Base-by-base conservation (phyloP, 176 grass and related monocot genomes). In the Tillandsia fasciculata region DNA sequence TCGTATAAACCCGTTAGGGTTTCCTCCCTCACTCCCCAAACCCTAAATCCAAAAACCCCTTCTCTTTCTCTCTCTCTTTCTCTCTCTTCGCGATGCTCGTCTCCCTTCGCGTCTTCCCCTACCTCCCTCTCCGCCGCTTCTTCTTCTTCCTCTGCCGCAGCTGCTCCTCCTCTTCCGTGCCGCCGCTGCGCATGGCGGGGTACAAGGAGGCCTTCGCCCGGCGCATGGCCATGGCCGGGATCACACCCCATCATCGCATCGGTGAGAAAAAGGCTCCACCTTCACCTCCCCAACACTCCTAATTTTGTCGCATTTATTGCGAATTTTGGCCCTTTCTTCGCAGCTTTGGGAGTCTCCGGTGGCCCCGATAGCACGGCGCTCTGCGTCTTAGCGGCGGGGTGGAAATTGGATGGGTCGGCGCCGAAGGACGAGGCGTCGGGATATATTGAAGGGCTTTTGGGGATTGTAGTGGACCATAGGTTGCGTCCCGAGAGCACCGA, bases 361-460 rank as follows among this genome's bases (percentile, higher is more conserved):
- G 93, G 93, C 15, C 93, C 93, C 23, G 93, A 96, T 59, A 92
- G 88, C 74, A 92, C 87, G 88, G 93, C 93, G 13, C 78, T 96
- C 50, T 96, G 93, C 53, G 81, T 82, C 63, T 83, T 96, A 13
- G 76, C 79, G 13, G 68, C 89, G 33, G 83, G 79, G 9, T 96
- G 93, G 93, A 96, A 96, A 71, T 80, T 9, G 54, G 73, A 83
- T 52, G 65, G 74, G 23, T 63, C n/a, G 1, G 61, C 23, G 11
- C 14, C 29, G 54, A 87, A 67, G 27, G 73, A 77, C n/a, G 76
- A 72, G 63, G 13, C 63, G 57, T 70, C 80, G 8, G 67, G 64
- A 9, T 83, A 78, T 52, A 78, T 92, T 33, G 81, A 96, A 13
- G 93, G 93, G 48, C 78, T 96, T 63, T 54, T 96, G 22, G 93